A percentile compares a stretch with the other conserved stretches of the same genome.
phyloP scores from a whole-genome alignment of 2,329 filamentous ascomycete genomes.

The Sporothrix humicola region DNA sequence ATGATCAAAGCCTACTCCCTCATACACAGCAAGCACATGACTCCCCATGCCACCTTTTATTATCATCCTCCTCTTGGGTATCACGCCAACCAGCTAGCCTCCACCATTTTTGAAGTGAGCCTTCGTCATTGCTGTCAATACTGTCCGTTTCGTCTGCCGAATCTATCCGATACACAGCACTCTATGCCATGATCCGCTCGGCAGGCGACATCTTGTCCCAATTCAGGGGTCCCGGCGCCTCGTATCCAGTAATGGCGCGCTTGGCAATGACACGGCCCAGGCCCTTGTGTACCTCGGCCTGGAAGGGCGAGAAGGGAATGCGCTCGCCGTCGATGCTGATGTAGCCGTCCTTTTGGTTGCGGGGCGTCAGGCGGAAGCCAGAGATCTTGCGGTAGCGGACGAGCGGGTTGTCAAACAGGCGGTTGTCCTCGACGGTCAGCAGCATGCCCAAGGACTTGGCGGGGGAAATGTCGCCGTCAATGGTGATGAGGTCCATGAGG shows the following conservation, averaged over 20 bases:
- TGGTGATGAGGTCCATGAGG: conserved; percentile 80
- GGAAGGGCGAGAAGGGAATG: conserved; percentile 85
- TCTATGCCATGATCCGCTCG: conserved; percentile 43
- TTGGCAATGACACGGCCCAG: conserved; percentile 86
- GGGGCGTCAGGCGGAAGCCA: conserved; percentile 85
- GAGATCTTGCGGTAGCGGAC: conserved; percentile 83
- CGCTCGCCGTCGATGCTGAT: conserved; percentile 95
- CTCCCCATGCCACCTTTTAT: background rate
- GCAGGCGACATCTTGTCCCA: conserved; percentile 52
- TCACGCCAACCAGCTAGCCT: conserved; percentile 3
- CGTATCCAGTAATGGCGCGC: conserved; percentile 70
- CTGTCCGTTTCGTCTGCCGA: background rate
- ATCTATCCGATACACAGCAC: background rate
- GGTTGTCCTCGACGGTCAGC: conserved; percentile 71
- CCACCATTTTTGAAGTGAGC: background rate
- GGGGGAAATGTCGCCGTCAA: conserved; percentile 75
- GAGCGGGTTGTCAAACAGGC: conserved; percentile 78
- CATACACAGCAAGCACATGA: background rate
- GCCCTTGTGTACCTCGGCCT: conserved; percentile 83
- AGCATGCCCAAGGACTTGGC: conserved; percentile 72
- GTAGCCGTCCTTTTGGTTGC: conserved; percentile 72
- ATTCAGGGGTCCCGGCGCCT: conserved; percentile 61
- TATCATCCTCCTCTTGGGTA: conserved; percentile 28
- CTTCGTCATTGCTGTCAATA: background rate
- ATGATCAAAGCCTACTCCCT: background rate